Conservation (phyloP, 805 yeast species). For the Candida sanyiensis region DNA sequence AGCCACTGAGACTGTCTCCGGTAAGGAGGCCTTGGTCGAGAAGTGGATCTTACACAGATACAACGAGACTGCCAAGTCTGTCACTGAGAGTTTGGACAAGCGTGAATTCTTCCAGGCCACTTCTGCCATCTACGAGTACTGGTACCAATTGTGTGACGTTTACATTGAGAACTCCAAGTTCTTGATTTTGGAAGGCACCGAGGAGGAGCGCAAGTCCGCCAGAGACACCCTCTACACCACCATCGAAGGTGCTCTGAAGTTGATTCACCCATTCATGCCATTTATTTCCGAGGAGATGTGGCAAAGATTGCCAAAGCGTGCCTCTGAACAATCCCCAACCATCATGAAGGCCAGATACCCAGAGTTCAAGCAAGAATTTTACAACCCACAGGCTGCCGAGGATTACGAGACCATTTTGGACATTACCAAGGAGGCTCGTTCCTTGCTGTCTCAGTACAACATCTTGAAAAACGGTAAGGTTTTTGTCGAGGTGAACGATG, state of each 20-base stretch:
- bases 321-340: conserved; percentile 59
- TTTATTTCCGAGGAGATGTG: conserved; percentile 96
- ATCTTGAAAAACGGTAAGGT: conserved; percentile 86
- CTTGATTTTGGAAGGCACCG: conserved; percentile 86
- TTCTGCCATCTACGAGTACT: conserved; percentile 81
- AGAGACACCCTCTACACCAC: conserved; percentile 91
- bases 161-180: conserved; percentile 96
- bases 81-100: conserved; percentile 62
- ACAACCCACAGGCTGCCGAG: conserved; percentile 56
- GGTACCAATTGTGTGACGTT: conserved; percentile 95
- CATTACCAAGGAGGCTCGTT: conserved; percentile 86
- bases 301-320: conserved; percentile 94
- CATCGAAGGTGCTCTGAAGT: conserved; percentile 81
- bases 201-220: conserved; percentile 80
- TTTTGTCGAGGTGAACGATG: conserved; percentile 63
- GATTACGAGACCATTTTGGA: conserved; percentile 83
- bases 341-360: conserved; percentile 83
- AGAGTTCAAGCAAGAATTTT: conserved; percentile 50
- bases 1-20: conserved; percentile 53
- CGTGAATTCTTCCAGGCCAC: conserved; percentile 91
- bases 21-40: conserved; percentile 87
- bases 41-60: conserved; percentile 93
- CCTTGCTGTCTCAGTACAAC: conserved; percentile 83
- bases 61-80: conserved; percentile 58
- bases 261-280: conserved; percentile 99